Percentiles rank a stretch among this genome's conserved stretches.
Evolutionary conservation across 192 early-diverging fungal species (phyloP).

Genomic region (Backusella parvicylindrica): DNA sequence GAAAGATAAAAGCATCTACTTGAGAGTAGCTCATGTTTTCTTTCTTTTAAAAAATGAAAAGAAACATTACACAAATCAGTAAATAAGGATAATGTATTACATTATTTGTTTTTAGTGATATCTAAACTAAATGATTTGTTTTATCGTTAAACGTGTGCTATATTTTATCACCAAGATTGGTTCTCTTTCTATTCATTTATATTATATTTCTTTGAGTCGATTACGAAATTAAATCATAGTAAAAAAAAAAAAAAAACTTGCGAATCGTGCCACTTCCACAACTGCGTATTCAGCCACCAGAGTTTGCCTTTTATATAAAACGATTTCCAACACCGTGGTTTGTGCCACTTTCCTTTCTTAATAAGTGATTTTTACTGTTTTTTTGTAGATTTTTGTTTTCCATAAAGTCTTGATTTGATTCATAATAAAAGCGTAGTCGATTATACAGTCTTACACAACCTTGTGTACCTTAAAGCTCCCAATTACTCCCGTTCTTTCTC

Average conservation of each 20-base stretch:
- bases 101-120: neutral
- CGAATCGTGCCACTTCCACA: neutral
- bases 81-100: neutral
- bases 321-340: neutral
- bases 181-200: neutral
- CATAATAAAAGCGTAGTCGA: neutral
- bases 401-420: neutral
- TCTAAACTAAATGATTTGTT: neutral
- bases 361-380: neutral
- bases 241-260: too few species aligned
- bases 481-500: neutral
- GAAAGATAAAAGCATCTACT: neutral
- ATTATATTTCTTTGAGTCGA: too few species aligned
- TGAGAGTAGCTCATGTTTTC: neutral
- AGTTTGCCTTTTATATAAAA: too few species aligned
- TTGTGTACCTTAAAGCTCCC: neutral
- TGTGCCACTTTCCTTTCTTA: neutral
- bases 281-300: neutral
- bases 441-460: neutral
- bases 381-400: neutral
- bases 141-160: too few species aligned
- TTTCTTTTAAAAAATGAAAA: neutral
- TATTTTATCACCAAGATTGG: too few species aligned
- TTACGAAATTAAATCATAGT: too few species aligned
- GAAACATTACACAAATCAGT: neutral